Evolutionary conservation across 805 yeast species (phyloP).

Genomic region (Candida oleophila): DNA sequence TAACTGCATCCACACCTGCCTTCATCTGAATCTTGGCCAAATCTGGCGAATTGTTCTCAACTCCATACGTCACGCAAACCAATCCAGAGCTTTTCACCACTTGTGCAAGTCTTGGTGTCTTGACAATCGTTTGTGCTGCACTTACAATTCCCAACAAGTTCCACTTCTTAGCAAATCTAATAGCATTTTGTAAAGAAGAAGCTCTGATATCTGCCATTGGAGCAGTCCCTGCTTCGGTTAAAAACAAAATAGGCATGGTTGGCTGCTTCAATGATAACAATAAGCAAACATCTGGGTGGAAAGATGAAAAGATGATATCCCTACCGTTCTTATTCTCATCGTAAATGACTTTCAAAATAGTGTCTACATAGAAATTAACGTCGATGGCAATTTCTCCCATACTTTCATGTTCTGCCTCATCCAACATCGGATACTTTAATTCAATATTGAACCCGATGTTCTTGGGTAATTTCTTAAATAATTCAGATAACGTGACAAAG

Average conservation of each 20-base stretch:
- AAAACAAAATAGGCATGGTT: conserved; percentile 82
- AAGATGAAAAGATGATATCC: conserved; percentile 86
- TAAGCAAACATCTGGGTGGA: conserved; percentile 91
- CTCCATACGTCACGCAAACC: conserved; percentile 92
- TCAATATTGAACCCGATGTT: conserved; percentile 92
- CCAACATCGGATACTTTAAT: conserved; percentile 92
- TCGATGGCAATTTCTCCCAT: conserved; percentile 85
- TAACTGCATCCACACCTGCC: conserved; percentile 98
- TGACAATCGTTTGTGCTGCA: conserved; percentile 82
- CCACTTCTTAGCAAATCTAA: conserved; percentile 89
- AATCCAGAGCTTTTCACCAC: conserved; percentile 91
- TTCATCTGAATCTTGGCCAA: conserved; percentile 82
- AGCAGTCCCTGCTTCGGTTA: conserved; percentile 85
- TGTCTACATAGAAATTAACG: conserved; percentile 84
- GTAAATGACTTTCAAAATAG: conserved; percentile 75
- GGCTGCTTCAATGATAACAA: conserved; percentile 90
- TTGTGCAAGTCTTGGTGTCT: conserved; percentile 83
- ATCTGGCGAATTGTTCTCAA: conserved; percentile 78
- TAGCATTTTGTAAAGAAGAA: conserved; percentile 83
- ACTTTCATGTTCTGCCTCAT: conserved; percentile 85
- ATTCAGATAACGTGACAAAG: conserved; percentile 83
- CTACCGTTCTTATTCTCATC: conserved; percentile 72
- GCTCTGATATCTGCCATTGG: conserved; percentile 91
- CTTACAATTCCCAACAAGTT: conserved; percentile 87
- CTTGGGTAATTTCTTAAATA: conserved; percentile 76